Base-by-base conservation (phyloP, 305 asterid species). In the Ruellia speciosa region DNA sequence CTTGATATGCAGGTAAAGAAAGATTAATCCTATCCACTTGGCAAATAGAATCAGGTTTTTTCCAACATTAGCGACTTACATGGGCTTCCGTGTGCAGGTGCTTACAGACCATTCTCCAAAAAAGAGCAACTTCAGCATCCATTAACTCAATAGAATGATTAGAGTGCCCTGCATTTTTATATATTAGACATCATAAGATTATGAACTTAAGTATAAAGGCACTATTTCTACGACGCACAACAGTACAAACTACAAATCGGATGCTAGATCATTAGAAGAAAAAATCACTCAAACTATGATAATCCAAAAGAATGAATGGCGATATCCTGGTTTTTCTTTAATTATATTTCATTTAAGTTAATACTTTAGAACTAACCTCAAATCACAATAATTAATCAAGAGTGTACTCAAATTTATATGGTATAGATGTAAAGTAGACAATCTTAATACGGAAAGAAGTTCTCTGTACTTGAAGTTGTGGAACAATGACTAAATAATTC, bases 61-160 rank as follows among this genome's bases (percentile, higher is more conserved):
- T 37, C 41, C 24, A 14, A 41, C 6, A 17, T 18, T 33, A 31
- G 24, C 53, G 54, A 73, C 95, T 75, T 79, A 92, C 99, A 59
- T 86, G 87, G 49, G 99, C 99, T 67, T 84, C 85, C 63, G 62
- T 66, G 59, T 81, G 81, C 54, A 92, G 78, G 72, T 92, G 87
- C 71, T 77, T 92, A 49, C 95, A 84, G 60, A 88, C 81, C 74
- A 80, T 81, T 70, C 88, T 84, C 99, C 94, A 88, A 61, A 77
- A 88, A 54, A 92, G 84, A 63, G 96, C 85, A 69, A 78, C 84
- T 77, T 92, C 99, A 52, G 96, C 86, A 24, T 92, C 95, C 90
- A 92, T 79, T 50, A 82, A 82, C 70, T 75, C 81, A 64, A 79
- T 60, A 49, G 72, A 62, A 37, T 70, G 68, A 67, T 68, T 49